phyloP scores from a whole-genome alignment of 371 early-diverging fungal species.

The Apophysomyces trapeziformis region DNA sequence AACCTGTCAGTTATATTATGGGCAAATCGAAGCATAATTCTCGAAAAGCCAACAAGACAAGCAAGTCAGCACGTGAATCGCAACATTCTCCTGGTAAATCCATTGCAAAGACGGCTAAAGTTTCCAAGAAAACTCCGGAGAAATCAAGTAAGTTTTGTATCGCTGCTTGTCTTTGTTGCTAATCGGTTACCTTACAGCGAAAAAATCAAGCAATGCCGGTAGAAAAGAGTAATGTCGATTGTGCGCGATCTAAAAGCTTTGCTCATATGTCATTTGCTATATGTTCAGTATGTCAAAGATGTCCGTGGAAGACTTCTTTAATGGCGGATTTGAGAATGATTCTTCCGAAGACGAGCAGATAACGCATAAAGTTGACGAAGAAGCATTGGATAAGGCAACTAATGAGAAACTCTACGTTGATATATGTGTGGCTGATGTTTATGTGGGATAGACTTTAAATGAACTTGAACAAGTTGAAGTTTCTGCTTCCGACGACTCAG shows the following conservation, averaged over 20 bases:
- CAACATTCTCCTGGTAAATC: neutral
- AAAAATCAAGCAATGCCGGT: neutral
- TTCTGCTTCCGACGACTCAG: conserved; percentile 16
- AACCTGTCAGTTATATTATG: conserved; percentile 3
- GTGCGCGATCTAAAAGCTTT: neutral
- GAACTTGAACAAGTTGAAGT: conserved; percentile 14
- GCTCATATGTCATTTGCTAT: neutral
- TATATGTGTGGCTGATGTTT: conserved; percentile 20
- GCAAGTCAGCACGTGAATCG: neutral
- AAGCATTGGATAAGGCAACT: conserved; percentile 15
- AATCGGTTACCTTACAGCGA: neutral
- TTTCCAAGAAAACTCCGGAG: neutral
- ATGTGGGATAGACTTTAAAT: conserved; percentile 16
- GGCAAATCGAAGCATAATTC: conserved; percentile 4
- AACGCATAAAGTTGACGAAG: neutral
- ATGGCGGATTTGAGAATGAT: conserved; percentile 23
- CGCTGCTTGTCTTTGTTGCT: neutral
- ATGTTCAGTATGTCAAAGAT: conserved; percentile 11
- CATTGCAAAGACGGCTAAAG: neutral
- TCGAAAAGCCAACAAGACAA: neutral
- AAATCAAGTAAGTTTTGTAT: neutral
- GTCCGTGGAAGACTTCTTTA: conserved; percentile 33
- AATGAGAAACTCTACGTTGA: neutral
- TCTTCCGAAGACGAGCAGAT: conserved; percentile 17
- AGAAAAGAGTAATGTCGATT: neutral